Base-by-base conservation (phyloP, 1,284 basidiomycete species). In the Agroathelia rolfsii region DNA sequence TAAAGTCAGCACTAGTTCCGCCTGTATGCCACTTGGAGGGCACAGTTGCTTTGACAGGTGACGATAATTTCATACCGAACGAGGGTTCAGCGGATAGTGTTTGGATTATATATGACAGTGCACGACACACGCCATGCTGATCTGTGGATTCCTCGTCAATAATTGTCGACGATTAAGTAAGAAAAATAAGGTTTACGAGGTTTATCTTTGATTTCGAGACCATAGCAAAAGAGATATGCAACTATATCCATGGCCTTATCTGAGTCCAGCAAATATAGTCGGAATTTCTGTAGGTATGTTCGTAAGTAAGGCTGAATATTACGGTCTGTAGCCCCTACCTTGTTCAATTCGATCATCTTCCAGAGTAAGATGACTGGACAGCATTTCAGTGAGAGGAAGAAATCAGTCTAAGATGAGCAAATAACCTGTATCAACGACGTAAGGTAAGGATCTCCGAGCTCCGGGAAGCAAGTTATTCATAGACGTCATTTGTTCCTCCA, bases 301-400 rank as follows among this genome's bases (percentile, higher is more conserved):
- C 24, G 22, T 27, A 29, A 23, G 19, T 18, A 20, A 24, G 29
- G 11, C 13, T 27, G 9, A 24, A 14, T n/a, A n/a, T n/a, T n/a
- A n/a, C n/a, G 25, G 18, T 30, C 22, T 6, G 13, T 13, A 14
- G n/a, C 5, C 35, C 58, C 28, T 38, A 87, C 88, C 66, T 86
- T 92, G 61, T 94, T 94, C 18, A 92, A 56, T 45, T 94, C 92
- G 25, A 93, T 63, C 54, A 88, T 72, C 54, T 89, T 86, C 89
- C 89, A 94, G 35, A 93, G 71, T 34, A 95, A 69, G 34, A 92
- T 67, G 34, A 88, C 85, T 88, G n/a, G n/a, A 28, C 5, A 13
- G 30, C 42, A 38, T 27, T 39, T 40, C 32, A 21, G 14, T 13
- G 32, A 38, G 28, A 39, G 8, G 23, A 34, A 28, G 27, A 28